phyloP scores from a whole-genome alignment of 164 flowering plant genomes.

The Vitis amurensis region DNA sequence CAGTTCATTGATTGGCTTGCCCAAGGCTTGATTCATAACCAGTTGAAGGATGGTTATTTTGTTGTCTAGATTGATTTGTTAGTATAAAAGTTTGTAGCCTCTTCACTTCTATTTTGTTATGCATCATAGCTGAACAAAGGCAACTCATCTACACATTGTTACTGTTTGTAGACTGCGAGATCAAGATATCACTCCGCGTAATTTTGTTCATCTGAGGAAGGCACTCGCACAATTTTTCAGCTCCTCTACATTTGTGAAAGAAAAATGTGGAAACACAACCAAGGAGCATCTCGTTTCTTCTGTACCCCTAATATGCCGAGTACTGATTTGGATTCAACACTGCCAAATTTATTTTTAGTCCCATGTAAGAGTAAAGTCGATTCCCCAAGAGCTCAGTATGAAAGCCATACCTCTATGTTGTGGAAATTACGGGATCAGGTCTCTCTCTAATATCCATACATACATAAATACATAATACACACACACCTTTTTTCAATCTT shows the following conservation, averaged over 20 bases:
- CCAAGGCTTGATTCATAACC: not conserved
- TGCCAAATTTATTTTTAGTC: constrained; percentile 42
- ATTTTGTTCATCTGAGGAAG: constrained; percentile 36
- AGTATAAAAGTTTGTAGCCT: not conserved
- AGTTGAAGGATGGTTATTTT: too few species aligned
- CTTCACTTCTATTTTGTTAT: not conserved
- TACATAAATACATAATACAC: not conserved
- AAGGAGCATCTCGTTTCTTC: constrained; percentile 20
- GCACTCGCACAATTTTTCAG: constrained; percentile 58
- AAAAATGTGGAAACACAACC: constrained; percentile 18
- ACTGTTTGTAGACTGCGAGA: constrained; percentile 52
- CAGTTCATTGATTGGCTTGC: not conserved
- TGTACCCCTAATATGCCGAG: constrained; percentile 7
- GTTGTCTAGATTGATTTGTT: not conserved
- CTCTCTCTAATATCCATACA: constrained; percentile 6
- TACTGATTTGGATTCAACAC: constrained; percentile 21
- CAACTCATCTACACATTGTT: constrained; percentile 1
- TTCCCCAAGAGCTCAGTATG: constrained; percentile 36
- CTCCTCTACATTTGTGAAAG: constrained; percentile 50
- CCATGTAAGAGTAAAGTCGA: constrained; percentile 60
- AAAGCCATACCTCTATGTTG: constrained; percentile 47
- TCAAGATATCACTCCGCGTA: constrained; percentile 41
- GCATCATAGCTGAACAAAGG: not conserved
- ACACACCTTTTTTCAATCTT: not conserved
- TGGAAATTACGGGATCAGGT: constrained; percentile 81